A percentile compares a stretch with the other conserved stretches of the same genome.
These are phyloP conservation scores for Ampelomyces quisqualis DNA, from an alignment of 2,329 filamentous ascomycete species.

Conservation along the genomic window DNA sequence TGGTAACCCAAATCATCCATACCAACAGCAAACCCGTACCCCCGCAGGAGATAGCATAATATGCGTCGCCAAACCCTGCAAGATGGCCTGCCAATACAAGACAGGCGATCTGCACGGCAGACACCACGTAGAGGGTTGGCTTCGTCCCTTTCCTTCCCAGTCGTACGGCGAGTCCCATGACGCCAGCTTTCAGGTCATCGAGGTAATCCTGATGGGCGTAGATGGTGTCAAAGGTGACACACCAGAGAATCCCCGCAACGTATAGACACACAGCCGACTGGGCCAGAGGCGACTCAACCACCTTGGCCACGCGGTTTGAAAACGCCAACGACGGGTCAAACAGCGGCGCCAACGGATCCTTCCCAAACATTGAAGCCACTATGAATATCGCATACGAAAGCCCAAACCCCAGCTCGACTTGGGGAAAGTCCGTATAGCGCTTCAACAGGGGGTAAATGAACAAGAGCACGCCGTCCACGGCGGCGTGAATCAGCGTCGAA, in stretches of 20 bases:
- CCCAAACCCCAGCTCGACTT: conserved; percentile 51
- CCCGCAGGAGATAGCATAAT: conserved; percentile 1
- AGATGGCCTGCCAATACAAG: neutral
- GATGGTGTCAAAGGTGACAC: conserved; percentile 42
- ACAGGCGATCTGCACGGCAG: neutral
- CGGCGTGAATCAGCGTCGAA: conserved; percentile 36
- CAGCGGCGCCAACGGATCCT: no score
- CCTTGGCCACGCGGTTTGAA: neutral
- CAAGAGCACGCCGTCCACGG: conserved; percentile 45
- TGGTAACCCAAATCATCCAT: neutral
- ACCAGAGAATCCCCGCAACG: conserved; percentile 10
- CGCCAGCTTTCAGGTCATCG: conserved; percentile 42
- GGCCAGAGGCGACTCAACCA: neutral
- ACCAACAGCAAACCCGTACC: neutral
- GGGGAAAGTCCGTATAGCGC: conserved; percentile 56
- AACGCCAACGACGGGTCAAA: neutral
- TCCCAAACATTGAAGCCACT: no score
- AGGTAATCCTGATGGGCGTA: conserved; percentile 43
- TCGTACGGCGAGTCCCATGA: conserved; percentile 23
- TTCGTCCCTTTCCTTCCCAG: neutral
- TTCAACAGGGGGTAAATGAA: conserved; percentile 53
- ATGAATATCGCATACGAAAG: neutral
- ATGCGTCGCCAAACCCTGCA: neutral
- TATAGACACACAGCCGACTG: neutral
- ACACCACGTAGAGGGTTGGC: neutral